Conservation (phyloP, 2,329 filamentous ascomycete genomes). For the Fusarium austroafricanum region DNA sequence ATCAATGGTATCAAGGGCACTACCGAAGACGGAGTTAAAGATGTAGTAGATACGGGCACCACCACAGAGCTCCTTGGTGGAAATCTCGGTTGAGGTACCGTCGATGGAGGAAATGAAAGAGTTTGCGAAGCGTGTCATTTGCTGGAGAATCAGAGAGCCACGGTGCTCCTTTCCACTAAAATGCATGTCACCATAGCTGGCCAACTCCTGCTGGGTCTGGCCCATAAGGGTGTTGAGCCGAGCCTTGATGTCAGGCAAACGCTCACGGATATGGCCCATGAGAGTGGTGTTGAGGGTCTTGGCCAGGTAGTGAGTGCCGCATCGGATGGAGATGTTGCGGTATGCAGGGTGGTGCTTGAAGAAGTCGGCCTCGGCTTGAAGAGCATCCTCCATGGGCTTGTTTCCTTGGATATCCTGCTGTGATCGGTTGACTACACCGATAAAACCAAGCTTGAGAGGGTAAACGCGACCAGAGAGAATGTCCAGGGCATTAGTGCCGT, state of each 20-base stretch:
- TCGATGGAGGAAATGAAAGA: slow-evolving; percentile 99
- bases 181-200: slow-evolving; percentile 97
- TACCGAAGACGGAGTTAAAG: slow-evolving; percentile 98
- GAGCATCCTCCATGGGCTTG: slow-evolving; percentile 92
- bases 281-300: slow-evolving; percentile 95
- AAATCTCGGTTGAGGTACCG: slow-evolving; percentile 97
- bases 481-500: slow-evolving; percentile 96
- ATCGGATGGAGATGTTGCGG: slow-evolving; percentile 92
- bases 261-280: slow-evolving; percentile 95
- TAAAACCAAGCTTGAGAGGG: slow-evolving; percentile 95
- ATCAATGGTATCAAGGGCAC: slow-evolving; percentile 94
- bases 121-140: slow-evolving; percentile 98
- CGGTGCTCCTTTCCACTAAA: slow-evolving; percentile 98
- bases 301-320: slow-evolving; percentile 92
- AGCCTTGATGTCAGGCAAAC: slow-evolving; percentile 97
- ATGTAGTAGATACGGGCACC: slow-evolving; percentile 98
- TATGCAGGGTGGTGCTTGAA: slow-evolving; percentile 98
- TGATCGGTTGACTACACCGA: slow-evolving; percentile 96
- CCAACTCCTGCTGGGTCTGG: slow-evolving; percentile 98
- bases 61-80: slow-evolving; percentile 96
- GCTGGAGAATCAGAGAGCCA: slow-evolving; percentile 91
- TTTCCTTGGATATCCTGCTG: slow-evolving; percentile 98
- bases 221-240: slow-evolving; percentile 98
- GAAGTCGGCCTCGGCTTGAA: slow-evolving; percentile 91
- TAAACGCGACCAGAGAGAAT: slow-evolving; percentile 98